These are phyloP conservation scores for Psilocybe sp. DNA, from an alignment of 768 basidiomycete species.

Conservation along the genomic window DNA sequence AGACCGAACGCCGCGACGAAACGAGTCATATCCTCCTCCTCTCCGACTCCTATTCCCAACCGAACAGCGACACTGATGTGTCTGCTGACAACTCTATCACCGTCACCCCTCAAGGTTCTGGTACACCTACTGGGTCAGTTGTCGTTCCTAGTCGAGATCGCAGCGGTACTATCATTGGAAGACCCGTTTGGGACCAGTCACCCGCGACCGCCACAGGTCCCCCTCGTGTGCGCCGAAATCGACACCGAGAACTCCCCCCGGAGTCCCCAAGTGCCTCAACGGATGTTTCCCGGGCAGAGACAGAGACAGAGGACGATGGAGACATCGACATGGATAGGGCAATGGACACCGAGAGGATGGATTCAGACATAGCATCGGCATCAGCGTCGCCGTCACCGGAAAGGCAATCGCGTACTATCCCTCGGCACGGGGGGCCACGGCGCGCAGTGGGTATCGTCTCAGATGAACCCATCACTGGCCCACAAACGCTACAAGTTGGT, in stretches of 20 bases:
- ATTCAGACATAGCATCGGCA: slow-evolving; percentile 23
- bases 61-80: slow-evolving; percentile 52
- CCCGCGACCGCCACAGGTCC: slow-evolving; percentile 12
- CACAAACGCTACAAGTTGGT: slow-evolving; percentile 21
- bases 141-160: slow-evolving; percentile 63
- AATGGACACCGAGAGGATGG: slow-evolving; percentile 11
- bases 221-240: slow-evolving; percentile 16
- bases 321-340: slow-evolving; percentile 45
- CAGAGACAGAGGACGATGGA: slow-evolving; percentile 78
- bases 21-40: slow-evolving; percentile 12
- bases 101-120: slow-evolving; percentile 55
- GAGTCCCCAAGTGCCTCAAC: slow-evolving; percentile 37
- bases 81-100: slow-evolving; percentile 62
- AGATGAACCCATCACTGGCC: slow-evolving; percentile 26
- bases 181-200: slow-evolving; percentile 55
- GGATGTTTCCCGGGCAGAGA: slow-evolving; percentile 59
- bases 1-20: slow-evolving; percentile 15
- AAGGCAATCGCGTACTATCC: slow-evolving; percentile 21
- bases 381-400: slow-evolving; percentile 32
- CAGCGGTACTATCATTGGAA: slow-evolving; percentile 72
- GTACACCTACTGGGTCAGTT: slow-evolving; percentile 61
- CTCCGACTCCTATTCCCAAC: slow-evolving; percentile 13
- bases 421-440: slow-evolving; percentile 17
- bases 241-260: slow-evolving; percentile 25
- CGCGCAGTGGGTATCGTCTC: slow-evolving; percentile 40